Conservation (phyloP, 768 basidiomycete genomes). For the Botryobasidium botryosum region DNA sequence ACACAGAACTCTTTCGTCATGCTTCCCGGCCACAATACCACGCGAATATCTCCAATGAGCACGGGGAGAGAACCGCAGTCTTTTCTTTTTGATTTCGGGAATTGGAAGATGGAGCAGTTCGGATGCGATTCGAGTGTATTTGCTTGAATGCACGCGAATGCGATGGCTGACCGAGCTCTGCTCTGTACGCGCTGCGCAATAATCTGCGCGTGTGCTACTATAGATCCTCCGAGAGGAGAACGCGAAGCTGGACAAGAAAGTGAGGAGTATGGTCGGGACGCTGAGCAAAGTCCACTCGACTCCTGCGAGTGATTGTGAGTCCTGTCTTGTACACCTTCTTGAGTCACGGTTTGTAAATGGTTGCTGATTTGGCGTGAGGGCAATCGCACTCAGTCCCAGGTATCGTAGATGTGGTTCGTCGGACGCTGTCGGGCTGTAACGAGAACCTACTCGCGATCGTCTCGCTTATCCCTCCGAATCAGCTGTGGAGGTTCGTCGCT, state of each 20-base stretch:
- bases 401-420: conserved; percentile 5
- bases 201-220: neutral
- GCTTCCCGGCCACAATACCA: no score
- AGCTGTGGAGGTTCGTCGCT: conserved; percentile 10
- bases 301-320: conserved; percentile 6
- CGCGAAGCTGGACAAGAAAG: conserved; percentile 9
- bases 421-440: conserved; percentile 1
- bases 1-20: no score
- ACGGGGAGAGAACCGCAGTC: neutral
- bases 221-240: conserved; percentile 8
- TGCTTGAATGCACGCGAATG: no score
- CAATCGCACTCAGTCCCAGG: conserved; percentile 5
- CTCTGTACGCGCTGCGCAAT: no score
- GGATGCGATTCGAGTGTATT: no score
- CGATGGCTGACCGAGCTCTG: no score
- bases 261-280: conserved; percentile 6
- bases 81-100: neutral
- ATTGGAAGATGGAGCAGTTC: no score
- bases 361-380: neutral
- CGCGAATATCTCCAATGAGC: no score
- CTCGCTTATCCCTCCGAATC: conserved; percentile 8
- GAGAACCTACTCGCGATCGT: conserved; percentile 4
- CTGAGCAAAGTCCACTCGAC: conserved; percentile 12
- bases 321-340: neutral
- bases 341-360: neutral